Conservation (phyloP, 2,329 filamentous ascomycete species). For the Alternaria brassicae region DNA sequence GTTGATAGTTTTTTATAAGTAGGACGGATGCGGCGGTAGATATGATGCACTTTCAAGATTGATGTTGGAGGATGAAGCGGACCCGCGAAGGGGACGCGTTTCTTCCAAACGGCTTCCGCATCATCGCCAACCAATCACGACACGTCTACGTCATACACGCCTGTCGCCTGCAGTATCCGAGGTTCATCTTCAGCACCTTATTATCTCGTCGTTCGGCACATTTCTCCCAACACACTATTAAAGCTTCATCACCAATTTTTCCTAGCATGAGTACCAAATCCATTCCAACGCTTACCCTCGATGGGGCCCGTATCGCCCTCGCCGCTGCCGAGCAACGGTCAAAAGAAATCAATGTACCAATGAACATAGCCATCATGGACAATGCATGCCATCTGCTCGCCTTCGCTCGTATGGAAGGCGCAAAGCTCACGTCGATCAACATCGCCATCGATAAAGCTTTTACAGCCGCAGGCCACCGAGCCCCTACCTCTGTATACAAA, state of each 20-base stretch:
- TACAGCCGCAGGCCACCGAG: conserved; percentile 62
- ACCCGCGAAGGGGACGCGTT: neutral
- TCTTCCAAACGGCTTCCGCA: neutral
- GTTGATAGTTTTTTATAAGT: neutral
- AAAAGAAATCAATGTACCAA: conserved; percentile 47
- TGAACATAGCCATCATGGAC: conserved; percentile 62
- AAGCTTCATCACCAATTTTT: neutral
- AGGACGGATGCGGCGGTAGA: neutral
- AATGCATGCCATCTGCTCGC: conserved; percentile 55
- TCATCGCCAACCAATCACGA: neutral
- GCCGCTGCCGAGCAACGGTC: conserved; percentile 48
- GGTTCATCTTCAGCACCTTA: neutral
- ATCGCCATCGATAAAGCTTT: conserved; percentile 70
- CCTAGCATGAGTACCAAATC: conserved; percentile 45
- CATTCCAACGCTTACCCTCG: conserved; percentile 44
- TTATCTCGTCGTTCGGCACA: neutral
- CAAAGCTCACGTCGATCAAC: conserved; percentile 60
- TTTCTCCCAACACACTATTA: neutral
- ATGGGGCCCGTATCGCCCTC: conserved; percentile 47
- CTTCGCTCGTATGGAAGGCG: conserved; percentile 58
- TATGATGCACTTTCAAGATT: neutral
- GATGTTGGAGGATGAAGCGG: neutral
- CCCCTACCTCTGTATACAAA: conserved; percentile 61
- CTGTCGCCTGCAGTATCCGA: conserved; percentile 8
- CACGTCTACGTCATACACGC: neutral